A percentile compares a stretch with the other conserved stretches of the same genome.
phyloP scores from a whole-genome alignment of 371 early-diverging fungal genomes.

The Blakeslea trispora region DNA sequence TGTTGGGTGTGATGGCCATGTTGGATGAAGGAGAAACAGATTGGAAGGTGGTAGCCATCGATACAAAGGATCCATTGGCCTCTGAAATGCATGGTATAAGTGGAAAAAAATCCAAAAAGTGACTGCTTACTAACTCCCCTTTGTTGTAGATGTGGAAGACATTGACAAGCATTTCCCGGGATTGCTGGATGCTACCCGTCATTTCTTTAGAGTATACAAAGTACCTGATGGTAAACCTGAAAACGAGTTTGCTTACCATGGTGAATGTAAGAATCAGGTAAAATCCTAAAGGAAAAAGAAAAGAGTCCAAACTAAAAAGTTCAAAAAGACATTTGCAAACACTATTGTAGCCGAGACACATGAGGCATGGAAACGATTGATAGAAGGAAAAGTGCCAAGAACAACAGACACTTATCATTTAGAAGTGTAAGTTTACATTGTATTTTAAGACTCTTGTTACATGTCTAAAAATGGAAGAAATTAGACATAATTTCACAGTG shows the following conservation, averaged over 20 bases:
- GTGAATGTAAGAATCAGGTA: slow-evolving; percentile 82
- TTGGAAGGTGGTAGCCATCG: slow-evolving; percentile 99
- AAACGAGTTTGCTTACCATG: slow-evolving; percentile 98
- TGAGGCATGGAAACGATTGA: slow-evolving; percentile 90
- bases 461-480: no score
- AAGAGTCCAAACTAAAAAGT: no score
- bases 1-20: slow-evolving; percentile 97
- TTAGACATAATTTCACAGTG: slow-evolving; percentile 17
- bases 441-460: background rate
- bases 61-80: slow-evolving; percentile 93
- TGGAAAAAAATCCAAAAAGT: no score
- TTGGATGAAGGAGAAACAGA: slow-evolving; percentile 99
- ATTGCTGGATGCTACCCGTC: slow-evolving; percentile 90
- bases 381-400: slow-evolving; percentile 35
- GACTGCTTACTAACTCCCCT: no score
- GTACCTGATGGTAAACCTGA: slow-evolving; percentile 99
- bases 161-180: slow-evolving; percentile 96
- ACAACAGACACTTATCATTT: slow-evolving; percentile 19
- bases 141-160: slow-evolving; percentile 94
- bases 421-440: slow-evolving; percentile 28
- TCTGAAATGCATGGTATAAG: slow-evolving; percentile 86
- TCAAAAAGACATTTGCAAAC: background rate
- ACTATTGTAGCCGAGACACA: slow-evolving; percentile 72
- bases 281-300: no score
- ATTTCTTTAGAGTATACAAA: slow-evolving; percentile 99